phyloP scores from a whole-genome alignment of 139 green algal genomes.

The Closterium sp. region DNA sequence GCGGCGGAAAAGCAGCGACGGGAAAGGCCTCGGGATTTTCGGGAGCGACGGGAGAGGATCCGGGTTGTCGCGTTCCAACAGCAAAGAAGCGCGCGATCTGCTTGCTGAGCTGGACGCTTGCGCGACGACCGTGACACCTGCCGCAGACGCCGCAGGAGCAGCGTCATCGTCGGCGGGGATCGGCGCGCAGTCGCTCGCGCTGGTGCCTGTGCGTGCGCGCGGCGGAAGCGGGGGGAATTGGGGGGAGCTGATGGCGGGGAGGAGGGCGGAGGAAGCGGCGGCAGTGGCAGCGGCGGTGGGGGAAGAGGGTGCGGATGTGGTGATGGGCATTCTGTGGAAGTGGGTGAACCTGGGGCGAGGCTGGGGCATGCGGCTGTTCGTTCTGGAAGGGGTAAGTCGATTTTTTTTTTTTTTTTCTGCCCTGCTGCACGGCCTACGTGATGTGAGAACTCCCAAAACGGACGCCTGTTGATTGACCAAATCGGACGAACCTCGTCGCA shows the following conservation, averaged over 20 bases:
- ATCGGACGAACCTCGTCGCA: neutral
- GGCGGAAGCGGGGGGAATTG: neutral
- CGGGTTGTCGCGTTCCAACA: neutral
- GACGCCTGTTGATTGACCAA: too few relatives aligned
- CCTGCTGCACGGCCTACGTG: neutral
- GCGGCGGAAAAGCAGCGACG: neutral
- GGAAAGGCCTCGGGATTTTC: neutral
- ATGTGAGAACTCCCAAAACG: neutral
- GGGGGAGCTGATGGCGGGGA: neutral
- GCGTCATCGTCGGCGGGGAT: neutral
- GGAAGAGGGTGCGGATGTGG: neutral
- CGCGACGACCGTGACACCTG: neutral
- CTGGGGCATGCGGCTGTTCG: conserved; percentile 1
- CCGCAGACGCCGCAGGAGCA: neutral
- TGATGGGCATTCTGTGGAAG: conserved; percentile 11
- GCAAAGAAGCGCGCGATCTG: neutral
- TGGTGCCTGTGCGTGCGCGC: neutral
- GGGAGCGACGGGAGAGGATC: neutral
- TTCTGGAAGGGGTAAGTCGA: neutral
- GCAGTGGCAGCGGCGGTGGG: neutral
- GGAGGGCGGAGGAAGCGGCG: neutral
- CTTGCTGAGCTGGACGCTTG: neutral
- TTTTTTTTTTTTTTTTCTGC: too few relatives aligned
- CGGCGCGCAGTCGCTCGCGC: neutral
- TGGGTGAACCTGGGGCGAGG: conserved; percentile 1